Conservation (phyloP, 768 basidiomycete genomes). For the Rhodotorula sphaerocarpa region DNA sequence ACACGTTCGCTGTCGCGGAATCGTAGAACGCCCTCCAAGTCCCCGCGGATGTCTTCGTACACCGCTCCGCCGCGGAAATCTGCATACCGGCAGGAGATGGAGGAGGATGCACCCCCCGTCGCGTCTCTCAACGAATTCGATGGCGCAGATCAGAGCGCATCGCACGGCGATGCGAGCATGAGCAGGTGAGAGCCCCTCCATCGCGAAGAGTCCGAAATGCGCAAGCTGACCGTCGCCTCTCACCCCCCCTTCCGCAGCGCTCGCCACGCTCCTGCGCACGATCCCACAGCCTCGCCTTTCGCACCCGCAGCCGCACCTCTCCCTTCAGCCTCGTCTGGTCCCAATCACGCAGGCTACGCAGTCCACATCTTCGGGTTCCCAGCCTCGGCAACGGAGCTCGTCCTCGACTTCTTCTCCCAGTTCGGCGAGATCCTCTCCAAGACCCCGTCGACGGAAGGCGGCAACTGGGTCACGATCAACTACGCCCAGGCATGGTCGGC, state of each 20-base stretch:
- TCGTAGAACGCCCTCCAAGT: constrained; percentile 27
- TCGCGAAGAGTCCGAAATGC: too few relatives aligned
- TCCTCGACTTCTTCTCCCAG: constrained; percentile 44
- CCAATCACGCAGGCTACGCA: constrained; percentile 10
- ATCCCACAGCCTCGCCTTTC: constrained; percentile 22
- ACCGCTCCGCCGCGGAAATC: constrained; percentile 41
- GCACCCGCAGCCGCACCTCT: not conserved
- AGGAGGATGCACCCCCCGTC: constrained; percentile 37
- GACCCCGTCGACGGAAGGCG: constrained; percentile 59
- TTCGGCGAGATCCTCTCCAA: constrained; percentile 60
- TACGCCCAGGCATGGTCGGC: constrained; percentile 66
- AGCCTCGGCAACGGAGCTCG: constrained; percentile 60
- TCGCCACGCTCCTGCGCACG: constrained; percentile 6
- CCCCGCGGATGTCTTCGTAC: constrained; percentile 24
- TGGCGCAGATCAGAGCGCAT: not conserved
- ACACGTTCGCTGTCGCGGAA: too few relatives aligned
- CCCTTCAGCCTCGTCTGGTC: not conserved
- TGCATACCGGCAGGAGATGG: constrained; percentile 55
- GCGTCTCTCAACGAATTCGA: constrained; percentile 35
- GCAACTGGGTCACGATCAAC: constrained; percentile 74
- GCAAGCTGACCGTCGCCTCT: too few relatives aligned
- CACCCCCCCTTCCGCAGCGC: not conserved
- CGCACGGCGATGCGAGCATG: constrained; percentile 2
- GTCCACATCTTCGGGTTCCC: constrained; percentile 86
- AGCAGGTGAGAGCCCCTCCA: constrained; percentile 3